A percentile compares a stretch with the other conserved stretches of the same genome.
These are phyloP conservation scores for Backusella circina DNA, from an alignment of 192 early-diverging fungal genomes.

Conservation along the genomic window DNA sequence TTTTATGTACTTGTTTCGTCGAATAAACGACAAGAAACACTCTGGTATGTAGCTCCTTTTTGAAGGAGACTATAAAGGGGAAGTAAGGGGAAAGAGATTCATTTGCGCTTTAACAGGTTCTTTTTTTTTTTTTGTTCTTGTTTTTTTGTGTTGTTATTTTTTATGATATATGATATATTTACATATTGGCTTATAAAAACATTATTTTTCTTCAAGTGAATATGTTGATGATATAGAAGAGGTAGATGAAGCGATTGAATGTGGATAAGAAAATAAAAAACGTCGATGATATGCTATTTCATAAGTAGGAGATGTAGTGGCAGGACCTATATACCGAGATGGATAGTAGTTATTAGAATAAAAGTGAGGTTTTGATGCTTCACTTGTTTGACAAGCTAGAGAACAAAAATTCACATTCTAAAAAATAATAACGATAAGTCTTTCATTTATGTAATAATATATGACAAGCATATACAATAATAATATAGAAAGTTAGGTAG, in stretches of 20 bases:
- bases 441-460: background rate
- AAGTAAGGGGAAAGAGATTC: background rate
- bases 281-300: background rate
- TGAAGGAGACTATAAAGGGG: background rate
- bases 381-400: background rate
- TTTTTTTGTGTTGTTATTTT: background rate
- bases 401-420: conserved; percentile 6
- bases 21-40: background rate
- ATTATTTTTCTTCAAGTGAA: background rate
- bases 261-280: background rate
- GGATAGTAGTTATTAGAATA: background rate
- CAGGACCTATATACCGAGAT: background rate
- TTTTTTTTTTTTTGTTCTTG: too few species aligned
- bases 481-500: background rate
- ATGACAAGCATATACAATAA: background rate
- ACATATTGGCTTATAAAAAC: background rate
- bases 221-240: background rate
- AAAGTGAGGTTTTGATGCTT: conserved; percentile 5
- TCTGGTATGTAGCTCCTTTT: background rate
- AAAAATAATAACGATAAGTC: background rate
- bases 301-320: background rate
- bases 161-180: background rate
- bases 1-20: background rate
- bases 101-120: background rate
- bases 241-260: background rate